Evolutionary conservation across 2,329 filamentous ascomycete species (phyloP), one percentile per base, ranked within the genome.

Genomic region (Stylonectria norvegica): DNA sequence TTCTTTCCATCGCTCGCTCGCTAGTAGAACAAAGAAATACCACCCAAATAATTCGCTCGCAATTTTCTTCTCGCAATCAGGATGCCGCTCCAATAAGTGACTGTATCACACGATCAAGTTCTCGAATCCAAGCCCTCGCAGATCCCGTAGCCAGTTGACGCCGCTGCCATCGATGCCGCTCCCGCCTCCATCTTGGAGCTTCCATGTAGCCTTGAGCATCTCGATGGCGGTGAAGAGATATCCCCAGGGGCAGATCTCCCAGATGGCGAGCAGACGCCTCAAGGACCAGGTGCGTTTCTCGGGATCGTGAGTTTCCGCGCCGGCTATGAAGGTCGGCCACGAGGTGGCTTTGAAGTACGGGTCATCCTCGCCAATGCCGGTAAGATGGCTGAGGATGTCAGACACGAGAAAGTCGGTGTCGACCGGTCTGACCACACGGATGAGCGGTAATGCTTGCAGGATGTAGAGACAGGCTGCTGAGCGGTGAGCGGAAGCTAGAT

Each of bases 291-390:
- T 63, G 27, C 75, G 65, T 41, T 70, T 70, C 23, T 64, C 60
- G 0, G 62, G 57, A 38, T 75, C 67, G 29, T 67, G 66, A 4
- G 73, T 72, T 50, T 79, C 76, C 0, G 76, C 76, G 2, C 77
- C 77, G 3, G 73, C 74, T 20, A 81, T 69, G 47, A 80, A 79
- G 1, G 75, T 66, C 2, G 77, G 75, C 76, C 76, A 81, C n/a
- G 72, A 72, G 3, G 75, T 78, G 6, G 73, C 77, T 54, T 79
- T 80, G 63, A 78, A 80, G 29, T 78, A 67, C 5, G 70, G 67
- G 50, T 77, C 73, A 3, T 64, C 57, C 15, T 69, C 66, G 19
- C 63, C 64, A 23, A 81, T 67, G 38, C 66, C 61, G 5, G 68
- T 70, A 17, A 80, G 63, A 43, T 78, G 70, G n/a, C 60, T 50